Evolutionary conservation across 2,329 filamentous ascomycete species (phyloP), one percentile per base, ranked within the genome.

Genomic region (Penicillium sp.): DNA sequence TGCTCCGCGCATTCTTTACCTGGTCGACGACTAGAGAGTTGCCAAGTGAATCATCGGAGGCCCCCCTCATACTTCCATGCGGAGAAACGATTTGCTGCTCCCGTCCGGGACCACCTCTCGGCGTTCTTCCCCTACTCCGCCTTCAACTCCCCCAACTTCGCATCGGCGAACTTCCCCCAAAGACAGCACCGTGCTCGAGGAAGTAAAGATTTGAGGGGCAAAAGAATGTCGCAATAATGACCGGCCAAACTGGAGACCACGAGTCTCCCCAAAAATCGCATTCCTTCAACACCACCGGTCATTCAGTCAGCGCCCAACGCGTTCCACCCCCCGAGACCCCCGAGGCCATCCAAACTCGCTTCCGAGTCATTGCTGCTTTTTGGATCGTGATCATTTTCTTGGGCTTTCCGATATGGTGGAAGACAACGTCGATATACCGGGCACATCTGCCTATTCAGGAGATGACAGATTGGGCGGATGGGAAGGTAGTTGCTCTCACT

Each of bases 361-460:
- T 82, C 41, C 76, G 77, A 53, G 85, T 97, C 43, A 83, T 98
- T 53, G 67, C 87, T 52, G 91, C 91, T 7, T 97, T 96, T 69
- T 98, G 93, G 93, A 74, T 83, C 4, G 82, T 97, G 34, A 88
- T 95, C 5, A 66, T 95, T 5, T 79, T 85, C 28, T 72, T 98
- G 5, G 93, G 93, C 3, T 68, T 98, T 56, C 93, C 93, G 48
- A 85, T 95, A 79, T 98, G 93, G 93, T 94, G 89, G 83, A 84
- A 83, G 67, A 97, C 93, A 0, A 98, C 93, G 4, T 86, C 87
- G 0, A 95, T 97, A 47, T 90, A 95, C 68, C 82, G 93, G 47
- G 90, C 91, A 9, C 79, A 83, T 39, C 73, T 98, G 58, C 93
- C 93, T 4, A 69, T 96, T 57, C 79, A 86, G 63, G 80, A 84